Base-by-base conservation (phyloP, 208 protist genomes). In the Crithidia acanthocephali region DNA sequence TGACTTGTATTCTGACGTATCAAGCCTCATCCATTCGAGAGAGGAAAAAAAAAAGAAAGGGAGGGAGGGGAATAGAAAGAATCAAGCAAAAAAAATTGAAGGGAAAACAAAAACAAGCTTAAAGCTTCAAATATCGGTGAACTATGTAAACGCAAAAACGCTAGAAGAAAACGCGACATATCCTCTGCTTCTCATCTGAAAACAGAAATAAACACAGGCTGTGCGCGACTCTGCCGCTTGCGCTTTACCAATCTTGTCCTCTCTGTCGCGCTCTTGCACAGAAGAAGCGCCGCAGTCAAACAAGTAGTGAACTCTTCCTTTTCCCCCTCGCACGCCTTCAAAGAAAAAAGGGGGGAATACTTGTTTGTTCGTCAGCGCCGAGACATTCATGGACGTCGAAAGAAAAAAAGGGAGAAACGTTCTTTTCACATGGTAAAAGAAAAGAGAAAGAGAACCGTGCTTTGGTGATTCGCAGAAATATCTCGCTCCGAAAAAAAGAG, bases 401-500 rank as follows among this genome's bases (percentile, higher is more conserved):
- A 40, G 11, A 40, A 11, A 40, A 13, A 40, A 40, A 40, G 35
- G 11, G 35, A 40, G 11, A 40, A 40, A 40, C 11, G 35, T 13
- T 5, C 8, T 40, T 40, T 40, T 5, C 35, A 40, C 35, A 40
- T 40, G 35, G 11, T 40, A 40, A 40, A 11, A 40, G 11, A 40
- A 40, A 40, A 40, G 35, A 40, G 5, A 40, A 40, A 40, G 35
- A 13, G 11, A 40, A 40, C 8, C 35, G 11, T 13, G 5, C 35
- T 13, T 40, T 11, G 35, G 11, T 5, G 5, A 11, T 5, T 40
- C 11, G 35, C 8, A 13, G 35, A 11, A 11, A 40, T 40, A 40
- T 40, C 35, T 40, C 8, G 11, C 35, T 40, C 11, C 35, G 35
- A 40, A 61, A 61, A 61, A 61, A 47, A 59, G 63, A 45, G 10